Evolutionary conservation across 345 rosid species (phyloP).

Genomic region (Rhizophora mangle): DNA sequence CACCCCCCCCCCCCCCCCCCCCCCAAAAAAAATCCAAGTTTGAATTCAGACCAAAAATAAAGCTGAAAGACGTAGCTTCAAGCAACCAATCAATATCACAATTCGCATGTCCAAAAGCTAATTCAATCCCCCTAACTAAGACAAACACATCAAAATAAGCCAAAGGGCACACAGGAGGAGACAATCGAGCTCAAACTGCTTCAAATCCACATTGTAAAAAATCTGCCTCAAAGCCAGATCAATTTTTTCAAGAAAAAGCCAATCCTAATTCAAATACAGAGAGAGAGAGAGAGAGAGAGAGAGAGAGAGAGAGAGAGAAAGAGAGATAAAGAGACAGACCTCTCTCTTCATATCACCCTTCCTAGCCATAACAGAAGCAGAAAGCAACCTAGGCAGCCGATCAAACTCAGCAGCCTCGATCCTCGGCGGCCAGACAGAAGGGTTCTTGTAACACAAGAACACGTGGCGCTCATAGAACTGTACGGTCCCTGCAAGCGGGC

Average conservation of each 20-base stretch:
- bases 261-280: not conserved
- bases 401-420: slow-evolving; percentile 99
- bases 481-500: slow-evolving; percentile 71
- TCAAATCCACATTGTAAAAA: not conserved
- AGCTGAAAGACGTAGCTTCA: not conserved
- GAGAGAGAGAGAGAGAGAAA: not conserved
- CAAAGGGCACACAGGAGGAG: not conserved
- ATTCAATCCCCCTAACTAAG: not conserved
- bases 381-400: slow-evolving; percentile 92
- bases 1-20: too few relatives aligned
- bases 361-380: slow-evolving; percentile 72
- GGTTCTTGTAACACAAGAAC: slow-evolving; percentile 91
- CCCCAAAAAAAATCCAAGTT: too few relatives aligned
- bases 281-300: slow-evolving; percentile 7
- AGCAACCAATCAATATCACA: not conserved
- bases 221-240: not conserved
- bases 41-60: not conserved
- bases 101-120: not conserved
- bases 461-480: slow-evolving; percentile 84
- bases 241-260: not conserved
- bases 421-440: slow-evolving; percentile 90
- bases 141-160: not conserved
- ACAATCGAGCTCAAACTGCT: not conserved
- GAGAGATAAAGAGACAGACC: slow-evolving; percentile 30
- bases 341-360: slow-evolving; percentile 64